Conservation (phyloP, 306 rosid species). For the cucumber (Cucumis sativus) region DNA sequence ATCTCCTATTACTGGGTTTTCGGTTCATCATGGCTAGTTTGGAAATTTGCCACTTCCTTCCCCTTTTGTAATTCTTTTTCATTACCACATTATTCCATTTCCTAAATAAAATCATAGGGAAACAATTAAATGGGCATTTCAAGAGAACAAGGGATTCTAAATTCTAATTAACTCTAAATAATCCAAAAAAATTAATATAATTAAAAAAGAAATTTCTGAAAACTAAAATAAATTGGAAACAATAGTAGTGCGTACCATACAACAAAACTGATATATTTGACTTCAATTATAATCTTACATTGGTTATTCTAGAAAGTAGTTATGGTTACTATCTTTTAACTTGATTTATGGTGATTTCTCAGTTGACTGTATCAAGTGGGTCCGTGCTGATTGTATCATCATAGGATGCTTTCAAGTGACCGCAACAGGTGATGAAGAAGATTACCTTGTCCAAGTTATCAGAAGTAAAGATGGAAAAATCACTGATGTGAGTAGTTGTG, state of each 20-base stretch:
- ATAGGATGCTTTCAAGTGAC: constrained; percentile 75
- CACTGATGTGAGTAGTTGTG: constrained; percentile 40
- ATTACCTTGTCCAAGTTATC: constrained; percentile 68
- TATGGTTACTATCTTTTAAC: background rate
- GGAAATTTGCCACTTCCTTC: background rate
- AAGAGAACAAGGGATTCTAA: background rate
- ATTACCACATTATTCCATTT: background rate
- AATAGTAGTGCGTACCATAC: background rate
- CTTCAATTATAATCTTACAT: background rate
- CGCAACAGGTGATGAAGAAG: constrained; percentile 60
- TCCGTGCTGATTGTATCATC: constrained; percentile 70
- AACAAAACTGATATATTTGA: background rate
- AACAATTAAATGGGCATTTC: background rate
- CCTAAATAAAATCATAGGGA: background rate
- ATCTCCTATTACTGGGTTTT: background rate
- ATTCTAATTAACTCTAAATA: background rate
- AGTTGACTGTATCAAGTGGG: constrained; percentile 89
- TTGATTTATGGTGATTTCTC: constrained; percentile 13
- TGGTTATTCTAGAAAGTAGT: background rate
- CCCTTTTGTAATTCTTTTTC: background rate
- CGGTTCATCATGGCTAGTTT: background rate
- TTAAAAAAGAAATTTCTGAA: background rate
- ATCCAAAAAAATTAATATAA: background rate
- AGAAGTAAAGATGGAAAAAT: constrained; percentile 52
- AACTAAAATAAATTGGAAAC: background rate